These are phyloP conservation scores for Lactarius psammicola DNA, from an alignment of 768 basidiomycete genomes.

Conservation along the genomic window DNA sequence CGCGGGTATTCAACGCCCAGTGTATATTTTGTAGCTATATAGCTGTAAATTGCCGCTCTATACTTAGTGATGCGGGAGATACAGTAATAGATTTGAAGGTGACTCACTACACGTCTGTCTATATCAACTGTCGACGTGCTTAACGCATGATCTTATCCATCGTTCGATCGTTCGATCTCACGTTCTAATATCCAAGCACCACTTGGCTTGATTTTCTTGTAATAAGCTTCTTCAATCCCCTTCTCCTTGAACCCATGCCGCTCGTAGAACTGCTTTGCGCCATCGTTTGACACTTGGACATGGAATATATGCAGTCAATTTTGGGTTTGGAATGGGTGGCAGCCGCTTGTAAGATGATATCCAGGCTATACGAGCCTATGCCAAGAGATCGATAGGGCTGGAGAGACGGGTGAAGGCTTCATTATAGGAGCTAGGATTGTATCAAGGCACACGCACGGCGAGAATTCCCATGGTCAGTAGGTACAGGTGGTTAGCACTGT, in stretches of 20 bases:
- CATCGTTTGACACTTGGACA: constrained; percentile 79
- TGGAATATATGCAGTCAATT: constrained; percentile 76
- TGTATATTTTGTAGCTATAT: constrained; percentile 27
- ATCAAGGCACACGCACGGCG: constrained; percentile 53
- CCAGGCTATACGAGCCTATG: constrained; percentile 69
- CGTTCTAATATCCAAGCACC: constrained; percentile 88
- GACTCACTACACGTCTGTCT: constrained; percentile 12
- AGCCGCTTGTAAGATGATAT: constrained; percentile 66
- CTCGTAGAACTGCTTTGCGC: constrained; percentile 81
- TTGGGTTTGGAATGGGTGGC: constrained; percentile 55
- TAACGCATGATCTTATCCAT: not conserved
- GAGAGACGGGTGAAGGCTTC: not conserved
- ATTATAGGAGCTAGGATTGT: not conserved
- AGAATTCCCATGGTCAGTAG: constrained; percentile 92
- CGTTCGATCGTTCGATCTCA: constrained; percentile 43
- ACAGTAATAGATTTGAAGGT: constrained; percentile 21
- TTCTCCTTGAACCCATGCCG: constrained; percentile 74
- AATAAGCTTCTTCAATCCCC: constrained; percentile 69
- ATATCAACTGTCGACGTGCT: not conserved
- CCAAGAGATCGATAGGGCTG: constrained; percentile 84
- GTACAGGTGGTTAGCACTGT: constrained; percentile 60
- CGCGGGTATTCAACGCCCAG: constrained; percentile 20
- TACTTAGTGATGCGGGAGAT: constrained; percentile 15
- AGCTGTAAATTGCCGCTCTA: constrained; percentile 17
- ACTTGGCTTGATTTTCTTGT: constrained; percentile 83